Evolutionary conservation across 2,329 filamentous ascomycete species (phyloP).

Genomic region (Colletotrichum spaethianum): DNA sequence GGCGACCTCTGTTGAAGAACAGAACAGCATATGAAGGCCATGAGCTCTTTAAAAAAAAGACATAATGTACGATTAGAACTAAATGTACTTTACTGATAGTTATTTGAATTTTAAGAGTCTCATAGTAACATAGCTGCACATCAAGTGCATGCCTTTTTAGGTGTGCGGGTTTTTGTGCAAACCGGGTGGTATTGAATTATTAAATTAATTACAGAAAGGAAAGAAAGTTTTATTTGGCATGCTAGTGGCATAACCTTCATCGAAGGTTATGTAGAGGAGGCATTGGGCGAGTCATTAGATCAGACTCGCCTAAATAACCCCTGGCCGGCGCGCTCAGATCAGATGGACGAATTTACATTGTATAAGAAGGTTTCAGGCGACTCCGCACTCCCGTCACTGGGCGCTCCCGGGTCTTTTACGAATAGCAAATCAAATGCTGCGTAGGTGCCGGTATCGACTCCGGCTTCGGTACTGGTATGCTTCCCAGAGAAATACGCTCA

Average conservation of each 20-base stretch:
- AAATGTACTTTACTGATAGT: no score
- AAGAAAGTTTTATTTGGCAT: constrained; percentile 1
- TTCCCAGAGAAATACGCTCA: background rate
- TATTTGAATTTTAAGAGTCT: no score
- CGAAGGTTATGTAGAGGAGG: no score
- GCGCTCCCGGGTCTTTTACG: background rate
- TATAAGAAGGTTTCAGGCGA: background rate
- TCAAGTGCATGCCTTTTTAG: no score
- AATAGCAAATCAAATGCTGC: background rate
- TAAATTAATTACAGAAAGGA: no score
- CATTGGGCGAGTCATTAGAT: constrained; percentile 18
- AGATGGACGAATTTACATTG: constrained; percentile 8
- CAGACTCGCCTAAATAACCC: background rate
- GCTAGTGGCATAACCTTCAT: background rate
- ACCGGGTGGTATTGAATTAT: no score
- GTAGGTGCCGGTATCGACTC: background rate
- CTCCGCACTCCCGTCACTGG: constrained; percentile 1
- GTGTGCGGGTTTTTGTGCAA: no score
- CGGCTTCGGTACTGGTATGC: background rate
- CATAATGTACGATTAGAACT: no score
- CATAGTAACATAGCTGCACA: no score
- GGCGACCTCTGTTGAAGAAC: no score
- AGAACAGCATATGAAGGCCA: no score
- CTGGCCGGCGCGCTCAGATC: background rate
- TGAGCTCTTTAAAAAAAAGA: no score